Base-by-base conservation (phyloP, 2,329 filamentous ascomycete species). In the Penicillium digitatum region DNA sequence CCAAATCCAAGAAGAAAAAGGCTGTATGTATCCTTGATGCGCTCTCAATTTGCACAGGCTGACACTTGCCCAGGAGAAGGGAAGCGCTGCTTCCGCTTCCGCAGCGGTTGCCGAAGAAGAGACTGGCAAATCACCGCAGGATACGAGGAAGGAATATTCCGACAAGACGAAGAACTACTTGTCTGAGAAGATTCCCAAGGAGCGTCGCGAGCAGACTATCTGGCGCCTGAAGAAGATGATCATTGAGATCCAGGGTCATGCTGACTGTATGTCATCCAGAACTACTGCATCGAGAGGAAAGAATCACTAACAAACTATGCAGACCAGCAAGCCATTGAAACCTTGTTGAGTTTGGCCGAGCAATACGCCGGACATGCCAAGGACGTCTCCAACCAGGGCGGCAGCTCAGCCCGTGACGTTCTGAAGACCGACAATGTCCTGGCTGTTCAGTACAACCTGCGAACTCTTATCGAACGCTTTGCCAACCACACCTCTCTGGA, bases 201-300 rank as follows among this genome's bases (percentile, higher is more conserved):
- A 97, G 73, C 90, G 94, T 57, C 90, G 92, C 57, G 91, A 97
- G 8, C 91, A 96, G 79, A 87, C 87, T 53, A 87, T 96, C 66
- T 96, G 86, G 83, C 89, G 94, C 35, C 77, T 99, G 63, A 99
- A 93, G 85, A 97, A 97, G 84, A 95, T 97, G 88, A 79, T 99
- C 37, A 86, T 96, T 43, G 94, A 99, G 76, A 91, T 95, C 66
- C 94, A 99, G 77, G 89, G 93, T 54, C 94, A 97, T 69, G 84
- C 89, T 55, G 93, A 99, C 67, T 99, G 83, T 85, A 74, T 72
- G 81, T 76, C 11, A 16, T 12, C 3, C 8, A 26, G 16, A 18
- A 31, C 24, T 3, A n/a, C 8, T 8, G 20, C 7, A 12, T 16
- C 11, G 22, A 16, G 43, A 18, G 27, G 4, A n/a, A 39, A 16